phyloP scores from a whole-genome alignment of 2,329 filamentous ascomycete genomes.

The Cladobotryum mycophilum region DNA sequence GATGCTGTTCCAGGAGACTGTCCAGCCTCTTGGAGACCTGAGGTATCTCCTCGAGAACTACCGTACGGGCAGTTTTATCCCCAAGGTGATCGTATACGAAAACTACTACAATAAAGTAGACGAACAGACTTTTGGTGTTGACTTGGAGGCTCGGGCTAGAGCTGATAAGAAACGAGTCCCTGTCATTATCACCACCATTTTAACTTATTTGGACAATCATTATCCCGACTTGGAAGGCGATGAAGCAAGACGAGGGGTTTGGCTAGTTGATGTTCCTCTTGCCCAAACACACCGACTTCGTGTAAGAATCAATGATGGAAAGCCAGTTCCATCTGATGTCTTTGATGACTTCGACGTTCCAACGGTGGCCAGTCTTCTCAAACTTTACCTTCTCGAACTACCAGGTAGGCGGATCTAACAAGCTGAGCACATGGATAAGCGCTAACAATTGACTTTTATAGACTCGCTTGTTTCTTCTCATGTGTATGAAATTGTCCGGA shows the following conservation, averaged over 20 bases:
- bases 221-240: conserved; percentile 97
- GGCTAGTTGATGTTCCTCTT: conserved; percentile 88
- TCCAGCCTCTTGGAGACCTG: conserved; percentile 86
- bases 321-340: conserved; percentile 65
- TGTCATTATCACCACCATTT: conserved; percentile 80
- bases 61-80: conserved; percentile 85
- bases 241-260: conserved; percentile 84
- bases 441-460: conserved; percentile 28
- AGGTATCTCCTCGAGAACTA: conserved; percentile 96
- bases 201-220: conserved; percentile 93
- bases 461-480: conserved; percentile 98
- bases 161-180: conserved; percentile 95
- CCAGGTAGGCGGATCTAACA: conserved; percentile 57
- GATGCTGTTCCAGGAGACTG: conserved; percentile 98
- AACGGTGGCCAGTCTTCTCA: conserved; percentile 85
- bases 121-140: conserved; percentile 95
- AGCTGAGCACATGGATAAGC: not conserved
- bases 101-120: conserved; percentile 99
- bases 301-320: conserved; percentile 78
- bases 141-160: conserved; percentile 88
- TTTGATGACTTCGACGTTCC: conserved; percentile 89
- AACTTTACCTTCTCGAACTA: conserved; percentile 90
- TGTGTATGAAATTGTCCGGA: conserved; percentile 98
- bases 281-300: conserved; percentile 79
- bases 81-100: conserved; percentile 88